Conservation (phyloP, 176 grass and related monocot genomes). For the Carex littledalei region DNA sequence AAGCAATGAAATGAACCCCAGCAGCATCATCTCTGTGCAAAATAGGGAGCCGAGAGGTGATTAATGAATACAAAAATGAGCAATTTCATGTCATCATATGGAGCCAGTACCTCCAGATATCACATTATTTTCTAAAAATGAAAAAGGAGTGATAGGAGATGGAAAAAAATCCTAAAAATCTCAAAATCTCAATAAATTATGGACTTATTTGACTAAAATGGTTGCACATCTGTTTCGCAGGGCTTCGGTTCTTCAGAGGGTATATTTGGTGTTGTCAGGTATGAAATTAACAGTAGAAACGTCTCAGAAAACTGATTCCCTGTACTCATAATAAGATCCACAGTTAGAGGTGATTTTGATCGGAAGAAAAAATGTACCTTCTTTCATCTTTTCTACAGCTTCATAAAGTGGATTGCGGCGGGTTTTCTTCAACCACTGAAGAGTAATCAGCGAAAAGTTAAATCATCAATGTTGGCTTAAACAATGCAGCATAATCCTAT, state of each 20-base stretch:
- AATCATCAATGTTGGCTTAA: neutral
- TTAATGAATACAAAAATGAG: neutral
- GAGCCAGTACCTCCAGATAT: neutral
- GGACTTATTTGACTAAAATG: neutral
- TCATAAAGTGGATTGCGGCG: conserved; percentile 78
- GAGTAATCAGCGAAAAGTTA: conserved; percentile 12
- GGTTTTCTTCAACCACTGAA: conserved; percentile 89
- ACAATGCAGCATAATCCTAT: neutral
- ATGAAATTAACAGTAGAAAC: neutral
- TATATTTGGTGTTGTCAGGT: neutral
- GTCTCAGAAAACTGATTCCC: neutral
- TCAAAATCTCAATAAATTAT: neutral
- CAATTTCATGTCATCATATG: neutral
- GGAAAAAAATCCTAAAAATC: neutral
- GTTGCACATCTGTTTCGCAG: neutral
- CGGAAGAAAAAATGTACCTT: conserved; percentile 39
- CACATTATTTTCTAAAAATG: neutral
- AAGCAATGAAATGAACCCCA: conserved; percentile 93
- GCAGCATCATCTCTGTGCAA: conserved; percentile 87
- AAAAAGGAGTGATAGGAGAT: neutral
- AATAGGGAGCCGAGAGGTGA: neutral
- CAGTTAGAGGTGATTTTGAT: neutral
- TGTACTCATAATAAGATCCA: neutral
- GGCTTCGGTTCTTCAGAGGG: neutral
- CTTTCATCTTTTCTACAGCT: conserved; percentile 97